Evolutionary conservation across 805 yeast species (phyloP).

Genomic region (Pichia insulana): DNA sequence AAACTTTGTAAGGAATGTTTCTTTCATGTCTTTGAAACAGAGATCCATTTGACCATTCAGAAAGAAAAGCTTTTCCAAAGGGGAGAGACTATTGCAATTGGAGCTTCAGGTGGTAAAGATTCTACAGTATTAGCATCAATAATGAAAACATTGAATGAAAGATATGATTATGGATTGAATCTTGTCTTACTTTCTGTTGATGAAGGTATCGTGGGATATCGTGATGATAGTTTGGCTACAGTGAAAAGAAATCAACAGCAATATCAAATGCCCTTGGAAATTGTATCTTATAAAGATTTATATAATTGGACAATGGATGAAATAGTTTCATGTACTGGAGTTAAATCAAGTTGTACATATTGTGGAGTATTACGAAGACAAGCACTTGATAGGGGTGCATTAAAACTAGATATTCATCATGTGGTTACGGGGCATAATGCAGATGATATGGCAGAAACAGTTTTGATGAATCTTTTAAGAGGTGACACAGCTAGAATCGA

Average conservation of each 20-base stretch:
- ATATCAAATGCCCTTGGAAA: conserved; percentile 33
- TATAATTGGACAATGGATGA: conserved; percentile 99
- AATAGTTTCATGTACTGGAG: conserved; percentile 89
- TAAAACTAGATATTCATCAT: conserved; percentile 73
- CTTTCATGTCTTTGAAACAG: conserved; percentile 85
- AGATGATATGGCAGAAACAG: conserved; percentile 98
- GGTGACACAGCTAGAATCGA: conserved; percentile 96
- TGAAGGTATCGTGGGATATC: conserved; percentile 94
- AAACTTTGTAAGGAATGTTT: conserved; percentile 89
- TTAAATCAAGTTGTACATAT: conserved; percentile 89
- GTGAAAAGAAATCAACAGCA: conserved; percentile 89
- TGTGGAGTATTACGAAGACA: conserved; percentile 97
- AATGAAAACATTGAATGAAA: conserved; percentile 76
- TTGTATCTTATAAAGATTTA: conserved; percentile 72
- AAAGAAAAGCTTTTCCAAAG: conserved; percentile 57
- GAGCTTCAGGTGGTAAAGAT: conserved; percentile 98
- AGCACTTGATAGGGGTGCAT: conserved; percentile 94
- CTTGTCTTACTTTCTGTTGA: conserved; percentile 81
- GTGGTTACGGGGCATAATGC: conserved; percentile 99
- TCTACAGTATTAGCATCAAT: conserved; percentile 91
- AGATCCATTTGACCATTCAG: conserved; percentile 82
- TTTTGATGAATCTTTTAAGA: conserved; percentile 83
- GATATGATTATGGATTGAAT: conserved; percentile 81
- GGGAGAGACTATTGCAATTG: conserved; percentile 91
- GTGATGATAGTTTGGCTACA: conserved; percentile 95